phyloP scores from a whole-genome alignment of 2,329 filamentous ascomycete genomes.

The Fusarium sp. region DNA sequence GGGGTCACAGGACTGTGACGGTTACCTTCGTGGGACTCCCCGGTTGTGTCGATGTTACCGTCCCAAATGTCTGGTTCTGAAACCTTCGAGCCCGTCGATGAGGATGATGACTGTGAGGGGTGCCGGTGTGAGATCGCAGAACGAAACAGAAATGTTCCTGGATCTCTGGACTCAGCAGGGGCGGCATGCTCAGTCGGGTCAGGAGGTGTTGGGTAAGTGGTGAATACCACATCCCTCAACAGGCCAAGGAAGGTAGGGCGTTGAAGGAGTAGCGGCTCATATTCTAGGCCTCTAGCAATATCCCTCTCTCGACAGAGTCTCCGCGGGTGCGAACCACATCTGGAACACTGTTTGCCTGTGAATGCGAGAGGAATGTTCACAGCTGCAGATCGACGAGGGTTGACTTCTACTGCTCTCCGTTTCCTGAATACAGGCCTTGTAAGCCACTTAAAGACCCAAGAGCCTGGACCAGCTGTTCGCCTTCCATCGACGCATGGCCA shows the following conservation, averaged over 20 bases:
- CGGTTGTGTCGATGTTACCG: neutral
- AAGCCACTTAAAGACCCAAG: neutral
- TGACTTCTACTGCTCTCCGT: conserved; percentile 5
- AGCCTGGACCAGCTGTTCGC: neutral
- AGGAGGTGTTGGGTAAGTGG: neutral
- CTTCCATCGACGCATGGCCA: conserved; percentile 34
- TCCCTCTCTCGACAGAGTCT: conserved; percentile 25
- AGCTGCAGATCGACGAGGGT: neutral
- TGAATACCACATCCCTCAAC: neutral
- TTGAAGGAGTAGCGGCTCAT: neutral
- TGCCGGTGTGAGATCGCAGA: neutral
- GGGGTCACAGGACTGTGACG: conserved; percentile 5
- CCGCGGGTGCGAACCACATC: conserved; percentile 28
- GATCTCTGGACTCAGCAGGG: neutral
- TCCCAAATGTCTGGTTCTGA: neutral
- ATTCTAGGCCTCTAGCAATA: neutral
- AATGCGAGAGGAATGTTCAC: conserved; percentile 18
- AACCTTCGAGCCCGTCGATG: neutral
- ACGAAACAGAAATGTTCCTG: neutral
- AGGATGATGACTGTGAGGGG: neutral
- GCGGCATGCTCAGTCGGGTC: neutral
- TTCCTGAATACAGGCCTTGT: neutral
- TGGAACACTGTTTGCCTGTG: conserved; percentile 26
- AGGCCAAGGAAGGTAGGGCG: neutral
- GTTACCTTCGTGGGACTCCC: neutral